Evolutionary conservation across 192 early-diverging fungal species (phyloP), one percentile per base, ranked within the genome.

Genomic region (Podila clonocystis): DNA sequence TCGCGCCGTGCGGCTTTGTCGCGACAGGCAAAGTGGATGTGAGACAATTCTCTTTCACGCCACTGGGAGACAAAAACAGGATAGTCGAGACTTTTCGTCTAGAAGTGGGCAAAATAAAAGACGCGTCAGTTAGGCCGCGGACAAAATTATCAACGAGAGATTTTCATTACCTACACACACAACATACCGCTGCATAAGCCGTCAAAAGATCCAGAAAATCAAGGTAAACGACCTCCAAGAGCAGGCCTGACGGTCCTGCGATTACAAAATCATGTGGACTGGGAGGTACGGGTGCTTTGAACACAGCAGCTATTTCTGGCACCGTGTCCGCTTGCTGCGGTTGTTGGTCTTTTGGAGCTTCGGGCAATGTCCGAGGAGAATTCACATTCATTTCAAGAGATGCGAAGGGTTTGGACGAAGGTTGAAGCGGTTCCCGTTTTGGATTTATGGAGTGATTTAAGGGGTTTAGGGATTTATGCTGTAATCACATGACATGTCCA

Each of bases 11-110:
- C 52, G 5, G 49, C 30, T 7, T 9, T 12, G 1, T 80, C 69
- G 0, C 17, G 28, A 26, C 65, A 68, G 2, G 36, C 62, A 30
- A 72, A 68, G 30, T 80, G 76, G 19, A 80, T 63, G 7, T 68
- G 57, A 3, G 45, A 50, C 1, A 72, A 41, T 17, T 68, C 24
- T 1, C n/a, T 20, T n/a, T 63, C 31, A 19, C 55, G 66, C 76
- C 76, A 80, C 5, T 64, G 26, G 4, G 52, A 50, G 2, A 28
- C 13, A 22, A 79, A 79, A 20, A 59, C 29, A 1, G 52, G 11
- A 34, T 34, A 79, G 3, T 79, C 65, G 4, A 64, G 0, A 22
- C 49, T 48, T 15, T 68, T 29, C 2, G 11, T 79, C 76, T 79
- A 62, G 17, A 22, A 2, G 3, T 30, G 30, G 62, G 30, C 15